phyloP scores from a whole-genome alignment of 106 monocot species.

The Platanthera zijinensis region DNA sequence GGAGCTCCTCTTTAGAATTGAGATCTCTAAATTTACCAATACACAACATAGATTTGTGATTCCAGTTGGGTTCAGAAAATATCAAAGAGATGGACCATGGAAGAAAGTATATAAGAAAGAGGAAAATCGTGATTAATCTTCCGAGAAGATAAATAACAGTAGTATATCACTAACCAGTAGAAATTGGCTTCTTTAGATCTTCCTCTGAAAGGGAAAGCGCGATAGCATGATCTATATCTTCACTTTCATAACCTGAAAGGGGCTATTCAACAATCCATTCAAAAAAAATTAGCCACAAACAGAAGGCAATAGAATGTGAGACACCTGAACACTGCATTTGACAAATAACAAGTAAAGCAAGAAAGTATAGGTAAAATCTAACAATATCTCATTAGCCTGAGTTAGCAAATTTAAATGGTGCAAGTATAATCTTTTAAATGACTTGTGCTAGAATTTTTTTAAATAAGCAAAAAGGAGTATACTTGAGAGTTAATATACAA shows the following conservation, averaged over 20 bases:
- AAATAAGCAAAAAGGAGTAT: too few species aligned
- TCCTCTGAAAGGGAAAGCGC: slow-evolving; percentile 79
- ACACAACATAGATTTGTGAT: too few species aligned
- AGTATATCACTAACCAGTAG: slow-evolving; percentile 35
- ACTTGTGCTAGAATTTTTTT: too few species aligned
- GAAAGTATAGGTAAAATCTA: background rate
- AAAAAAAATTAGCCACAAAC: slow-evolving; percentile 7
- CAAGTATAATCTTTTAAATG: too few species aligned
- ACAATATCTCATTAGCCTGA: too few species aligned
- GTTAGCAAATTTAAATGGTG: too few species aligned
- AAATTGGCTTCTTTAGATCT: slow-evolving; percentile 56
- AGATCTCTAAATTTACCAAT: too few species aligned
- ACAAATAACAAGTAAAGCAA: background rate
- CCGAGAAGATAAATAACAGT: background rate
- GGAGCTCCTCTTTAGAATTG: too few species aligned
- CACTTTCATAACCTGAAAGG: slow-evolving; percentile 43
- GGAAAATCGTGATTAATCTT: background rate
- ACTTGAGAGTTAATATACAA: too few species aligned
- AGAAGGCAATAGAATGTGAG: slow-evolving; percentile 1
- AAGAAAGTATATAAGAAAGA: background rate
- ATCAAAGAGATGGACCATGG: too few species aligned
- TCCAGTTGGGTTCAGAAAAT: too few species aligned
- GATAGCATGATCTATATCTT: slow-evolving; percentile 83
- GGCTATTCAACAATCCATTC: slow-evolving; percentile 9
- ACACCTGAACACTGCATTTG: slow-evolving; percentile 2